Evolutionary conservation across 163 green algal species (phyloP).

Genomic region (Volvox carteri): DNA sequence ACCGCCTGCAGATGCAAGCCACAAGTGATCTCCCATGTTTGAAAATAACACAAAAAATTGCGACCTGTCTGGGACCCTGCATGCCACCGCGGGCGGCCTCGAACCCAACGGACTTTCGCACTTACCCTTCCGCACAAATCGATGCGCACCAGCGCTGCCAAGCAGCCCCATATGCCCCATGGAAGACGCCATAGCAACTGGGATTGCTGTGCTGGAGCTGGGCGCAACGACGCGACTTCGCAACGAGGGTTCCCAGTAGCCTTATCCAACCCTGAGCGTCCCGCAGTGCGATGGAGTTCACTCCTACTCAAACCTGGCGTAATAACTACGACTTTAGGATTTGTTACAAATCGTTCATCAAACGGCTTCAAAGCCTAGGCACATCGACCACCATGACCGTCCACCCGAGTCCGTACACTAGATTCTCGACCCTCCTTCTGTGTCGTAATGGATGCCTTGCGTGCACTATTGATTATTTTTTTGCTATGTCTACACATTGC

Average conservation of each 20-base stretch:
- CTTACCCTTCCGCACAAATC: constrained; percentile 40
- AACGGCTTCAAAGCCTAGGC: neutral
- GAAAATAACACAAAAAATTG: neutral
- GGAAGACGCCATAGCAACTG: constrained; percentile 26
- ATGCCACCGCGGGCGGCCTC: neutral
- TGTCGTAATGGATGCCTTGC: no score
- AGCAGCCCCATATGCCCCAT: constrained; percentile 30
- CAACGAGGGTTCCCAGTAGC: constrained; percentile 33
- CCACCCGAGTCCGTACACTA: neutral
- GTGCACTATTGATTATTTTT: no score
- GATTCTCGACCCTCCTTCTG: neutral
- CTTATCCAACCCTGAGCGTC: constrained; percentile 12
- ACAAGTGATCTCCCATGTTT: neutral
- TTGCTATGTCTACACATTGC: neutral
- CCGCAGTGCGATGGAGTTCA: no score
- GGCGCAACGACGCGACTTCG: neutral
- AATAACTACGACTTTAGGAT: no score
- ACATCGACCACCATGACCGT: constrained; percentile 1
- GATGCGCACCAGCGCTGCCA: neutral
- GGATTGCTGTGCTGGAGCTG: neutral
- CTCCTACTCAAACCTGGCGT: no score
- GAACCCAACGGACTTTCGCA: constrained; percentile 12
- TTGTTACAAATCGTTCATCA: neutral
- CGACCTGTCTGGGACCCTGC: neutral
- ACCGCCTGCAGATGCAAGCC: constrained; percentile 15